Base-by-base conservation (phyloP, 2,329 filamentous ascomycete genomes). In the Trichoderma sp. region DNA sequence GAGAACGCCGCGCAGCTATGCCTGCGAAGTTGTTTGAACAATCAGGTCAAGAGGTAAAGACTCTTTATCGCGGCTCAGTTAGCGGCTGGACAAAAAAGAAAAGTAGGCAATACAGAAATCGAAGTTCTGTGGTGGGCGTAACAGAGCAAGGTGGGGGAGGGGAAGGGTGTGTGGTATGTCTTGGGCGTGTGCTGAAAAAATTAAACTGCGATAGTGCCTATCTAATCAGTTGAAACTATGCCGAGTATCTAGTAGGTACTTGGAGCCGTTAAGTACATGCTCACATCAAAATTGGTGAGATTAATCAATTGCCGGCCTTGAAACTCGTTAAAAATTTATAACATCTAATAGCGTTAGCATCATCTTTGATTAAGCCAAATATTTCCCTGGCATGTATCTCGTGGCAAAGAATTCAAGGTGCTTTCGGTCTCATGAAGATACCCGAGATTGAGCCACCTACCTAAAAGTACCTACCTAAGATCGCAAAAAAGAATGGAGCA, bases 71-170 rank as follows among this genome's bases (percentile, higher is more conserved):
- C 64, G 53, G 71, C 70, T 59, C 28, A 63, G 47, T 47, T 72
- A 68, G 70, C 50, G 55, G 64, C 70, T 68, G 66, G 70, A 69
- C 59, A 68, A 73, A 62, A 70, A 71, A 58, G 58, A 68, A 43
- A 64, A 55, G 62, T 55, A 23, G 61, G 26, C 43, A 64, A 34
- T 67, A 62, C 43, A 57, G 71, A 50, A 67, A 68, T 63, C 62
- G 62, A 57, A 59, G 67, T 71, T 47, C 74, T 76, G 74, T 76
- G 71, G 75, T 75, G 73, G 69, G 74, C 67, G 68, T 71, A 69
- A 68, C 74, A 74, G 73, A 71, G 70, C 73, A 75, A 76, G 74
- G 74, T 76, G 75, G 75, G 75, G 75, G 74, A 75, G 74, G 73
- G 75, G 75, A 73, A 74, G 67, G 67, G 68, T 67, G 57, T 69